Evolutionary conservation across 768 basidiomycete genomes (phyloP).

Genomic region (Hericium rajendrae): DNA sequence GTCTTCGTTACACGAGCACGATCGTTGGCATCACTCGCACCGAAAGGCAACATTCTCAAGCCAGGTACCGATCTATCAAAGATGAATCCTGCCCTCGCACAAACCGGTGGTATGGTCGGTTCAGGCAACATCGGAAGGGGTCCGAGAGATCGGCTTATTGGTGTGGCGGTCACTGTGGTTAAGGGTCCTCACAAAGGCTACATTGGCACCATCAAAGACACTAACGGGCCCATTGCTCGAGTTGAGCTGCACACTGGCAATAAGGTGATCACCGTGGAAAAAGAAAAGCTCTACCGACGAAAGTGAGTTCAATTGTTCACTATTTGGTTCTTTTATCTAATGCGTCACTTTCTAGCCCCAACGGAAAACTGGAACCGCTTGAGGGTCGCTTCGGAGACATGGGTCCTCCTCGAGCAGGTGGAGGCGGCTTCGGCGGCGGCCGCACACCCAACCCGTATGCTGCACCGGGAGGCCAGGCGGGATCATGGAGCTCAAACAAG

Average conservation of each 20-base stretch:
- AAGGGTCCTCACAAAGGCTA: constrained; percentile 90
- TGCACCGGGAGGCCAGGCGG: constrained; percentile 14
- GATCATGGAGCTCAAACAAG: constrained; percentile 23
- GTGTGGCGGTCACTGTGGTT: constrained; percentile 65
- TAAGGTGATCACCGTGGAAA: constrained; percentile 81
- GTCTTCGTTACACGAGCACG: constrained; percentile 89
- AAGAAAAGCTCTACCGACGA: constrained; percentile 64
- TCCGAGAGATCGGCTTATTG: constrained; percentile 75
- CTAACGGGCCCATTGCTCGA: constrained; percentile 76
- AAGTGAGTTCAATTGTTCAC: constrained; percentile 38
- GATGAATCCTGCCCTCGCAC: constrained; percentile 76
- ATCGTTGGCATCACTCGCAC: constrained; percentile 74
- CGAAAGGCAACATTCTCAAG: constrained; percentile 68
- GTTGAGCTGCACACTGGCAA: constrained; percentile 89
- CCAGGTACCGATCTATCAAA: constrained; percentile 72
- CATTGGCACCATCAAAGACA: constrained; percentile 88
- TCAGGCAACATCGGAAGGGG: constrained; percentile 72
- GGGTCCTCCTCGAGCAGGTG: constrained; percentile 26
- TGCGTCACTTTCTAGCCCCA: constrained; percentile 31
- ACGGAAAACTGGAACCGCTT: constrained; percentile 47
- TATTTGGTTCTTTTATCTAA: constrained; percentile 2
- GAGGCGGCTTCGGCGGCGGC: constrained; percentile 9
- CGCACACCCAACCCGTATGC: constrained; percentile 11
- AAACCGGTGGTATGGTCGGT: constrained; percentile 69
- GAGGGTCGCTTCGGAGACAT: constrained; percentile 26